phyloP scores from a whole-genome alignment of 2,329 filamentous ascomycete species.

The Pyrenochaeta sp. region DNA sequence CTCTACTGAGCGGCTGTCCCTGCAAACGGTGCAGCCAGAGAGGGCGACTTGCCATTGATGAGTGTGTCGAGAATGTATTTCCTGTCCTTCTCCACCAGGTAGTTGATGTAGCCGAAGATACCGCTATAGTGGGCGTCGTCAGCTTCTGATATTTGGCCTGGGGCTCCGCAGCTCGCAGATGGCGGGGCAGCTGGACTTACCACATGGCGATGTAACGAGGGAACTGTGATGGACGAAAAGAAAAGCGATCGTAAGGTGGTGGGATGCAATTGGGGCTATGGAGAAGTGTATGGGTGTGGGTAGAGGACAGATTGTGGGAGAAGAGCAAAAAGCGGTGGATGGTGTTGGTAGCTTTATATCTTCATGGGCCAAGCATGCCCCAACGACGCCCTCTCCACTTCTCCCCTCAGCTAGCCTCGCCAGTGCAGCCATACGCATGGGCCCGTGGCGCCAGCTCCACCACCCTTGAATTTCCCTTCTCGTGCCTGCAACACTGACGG shows the following conservation, averaged over 20 bases:
- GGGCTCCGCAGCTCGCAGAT: slow-evolving; percentile 3
- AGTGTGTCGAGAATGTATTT: slow-evolving; percentile 95
- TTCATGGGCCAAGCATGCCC: slow-evolving; percentile 36
- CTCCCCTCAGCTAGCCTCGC: slow-evolving; percentile 40
- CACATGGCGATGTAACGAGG: slow-evolving; percentile 48
- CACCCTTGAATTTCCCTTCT: slow-evolving; percentile 34
- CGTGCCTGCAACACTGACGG: slow-evolving; percentile 20
- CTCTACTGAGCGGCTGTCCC: slow-evolving; percentile 12
- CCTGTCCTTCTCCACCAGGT: slow-evolving; percentile 98
- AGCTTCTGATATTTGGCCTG: slow-evolving; percentile 27
- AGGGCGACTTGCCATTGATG: slow-evolving; percentile 80
- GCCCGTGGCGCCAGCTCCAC: slow-evolving; percentile 30
- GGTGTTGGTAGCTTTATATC: slow-evolving; percentile 48
- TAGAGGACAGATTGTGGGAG: slow-evolving; percentile 32
- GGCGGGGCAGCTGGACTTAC: slow-evolving; percentile 44
- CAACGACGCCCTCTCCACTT: slow-evolving; percentile 36
- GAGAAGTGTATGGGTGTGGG: slow-evolving; percentile 25
- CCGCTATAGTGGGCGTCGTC: slow-evolving; percentile 65
- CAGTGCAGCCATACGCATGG: slow-evolving; percentile 34
- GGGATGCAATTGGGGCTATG: slow-evolving; percentile 19
- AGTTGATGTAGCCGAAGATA: slow-evolving; percentile 99
- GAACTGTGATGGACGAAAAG: slow-evolving; percentile 31
- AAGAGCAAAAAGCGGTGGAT: slow-evolving; percentile 47
- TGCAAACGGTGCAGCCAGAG: slow-evolving; percentile 11
- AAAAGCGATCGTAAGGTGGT: slow-evolving; percentile 41